A percentile compares a stretch with the other conserved stretches of the same genome.
Evolutionary conservation across 2,329 filamentous ascomycete species (phyloP).

Genomic region (Colletotrichum musae): DNA sequence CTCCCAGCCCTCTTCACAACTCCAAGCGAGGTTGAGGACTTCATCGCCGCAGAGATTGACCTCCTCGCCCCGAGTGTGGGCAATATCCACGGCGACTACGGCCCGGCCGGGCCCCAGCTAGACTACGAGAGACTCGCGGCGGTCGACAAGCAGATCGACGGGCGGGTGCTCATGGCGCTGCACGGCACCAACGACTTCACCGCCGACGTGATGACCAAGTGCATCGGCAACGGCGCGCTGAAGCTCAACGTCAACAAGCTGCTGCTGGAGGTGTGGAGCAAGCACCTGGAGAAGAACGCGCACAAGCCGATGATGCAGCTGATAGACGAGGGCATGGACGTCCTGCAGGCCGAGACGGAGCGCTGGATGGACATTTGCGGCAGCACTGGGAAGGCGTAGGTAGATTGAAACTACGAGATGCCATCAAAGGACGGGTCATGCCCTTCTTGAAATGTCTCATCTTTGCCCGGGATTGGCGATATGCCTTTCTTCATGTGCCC

Average conservation of each 20-base stretch:
- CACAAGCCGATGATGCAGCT: conserved; percentile 43
- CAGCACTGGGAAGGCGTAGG: conserved; percentile 43
- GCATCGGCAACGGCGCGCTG: conserved; percentile 38
- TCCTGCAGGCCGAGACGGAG: conserved; percentile 43
- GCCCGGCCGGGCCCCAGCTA: conserved; percentile 72
- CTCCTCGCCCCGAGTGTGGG: conserved; percentile 83
- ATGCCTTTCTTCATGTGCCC: no score
- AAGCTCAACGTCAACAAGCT: conserved; percentile 42
- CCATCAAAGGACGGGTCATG: background rate
- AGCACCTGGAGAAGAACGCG: conserved; percentile 39
- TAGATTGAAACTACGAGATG: background rate
- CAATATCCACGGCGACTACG: conserved; percentile 83
- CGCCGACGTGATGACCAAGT: conserved; percentile 34
- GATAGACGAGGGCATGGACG: conserved; percentile 43
- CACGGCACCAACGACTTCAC: conserved; percentile 45
- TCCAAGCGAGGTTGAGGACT: conserved; percentile 77
- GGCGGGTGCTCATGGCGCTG: conserved; percentile 40
- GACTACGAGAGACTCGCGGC: conserved; percentile 68
- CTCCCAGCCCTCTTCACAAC: conserved; percentile 67
- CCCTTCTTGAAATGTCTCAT: background rate
- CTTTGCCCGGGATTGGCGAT: no score
- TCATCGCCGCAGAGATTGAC: conserved; percentile 79
- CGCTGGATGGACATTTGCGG: conserved; percentile 44
- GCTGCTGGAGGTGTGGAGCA: conserved; percentile 16
- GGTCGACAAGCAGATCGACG: conserved; percentile 50